Conservation (phyloP, 208 protist genomes). For the Crithidia bombi region DNA sequence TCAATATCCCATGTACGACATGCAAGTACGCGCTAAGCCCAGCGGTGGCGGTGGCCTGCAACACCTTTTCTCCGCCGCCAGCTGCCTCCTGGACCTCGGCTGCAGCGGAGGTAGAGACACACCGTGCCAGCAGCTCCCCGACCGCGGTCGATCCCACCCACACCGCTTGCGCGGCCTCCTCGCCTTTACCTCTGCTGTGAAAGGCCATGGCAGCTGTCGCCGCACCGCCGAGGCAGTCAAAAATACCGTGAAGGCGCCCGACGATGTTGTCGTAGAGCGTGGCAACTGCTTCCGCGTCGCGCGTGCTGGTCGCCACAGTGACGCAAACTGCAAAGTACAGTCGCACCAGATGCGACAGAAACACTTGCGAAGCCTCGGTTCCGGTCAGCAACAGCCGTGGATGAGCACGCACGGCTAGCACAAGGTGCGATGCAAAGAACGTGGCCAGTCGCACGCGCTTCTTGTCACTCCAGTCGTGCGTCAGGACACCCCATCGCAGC, state of each 20-base stretch:
- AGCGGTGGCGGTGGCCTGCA: slow-evolving; percentile 23
- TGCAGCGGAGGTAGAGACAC: slow-evolving; percentile 28
- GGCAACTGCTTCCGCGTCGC: slow-evolving; percentile 28
- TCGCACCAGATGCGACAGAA: slow-evolving; percentile 41
- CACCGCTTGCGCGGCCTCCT: background rate
- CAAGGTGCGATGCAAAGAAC: slow-evolving; percentile 77
- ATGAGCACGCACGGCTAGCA: slow-evolving; percentile 57
- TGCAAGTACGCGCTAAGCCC: slow-evolving; percentile 37
- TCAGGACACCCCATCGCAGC: slow-evolving; percentile 58
- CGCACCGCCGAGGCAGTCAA: slow-evolving; percentile 48
- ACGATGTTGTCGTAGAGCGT: slow-evolving; percentile 52
- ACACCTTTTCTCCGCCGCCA: slow-evolving; percentile 17
- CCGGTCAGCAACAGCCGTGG: slow-evolving; percentile 33
- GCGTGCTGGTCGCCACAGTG: slow-evolving; percentile 52
- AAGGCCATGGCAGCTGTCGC: slow-evolving; percentile 5
- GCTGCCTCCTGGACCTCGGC: slow-evolving; percentile 34
- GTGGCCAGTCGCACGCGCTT: slow-evolving; percentile 55
- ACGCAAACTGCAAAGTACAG: slow-evolving; percentile 53
- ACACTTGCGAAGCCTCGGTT: slow-evolving; percentile 4
- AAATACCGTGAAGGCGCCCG: slow-evolving; percentile 49
- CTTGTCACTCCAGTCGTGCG: slow-evolving; percentile 77
- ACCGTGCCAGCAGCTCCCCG: slow-evolving; percentile 30
- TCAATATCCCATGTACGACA: slow-evolving; percentile 21
- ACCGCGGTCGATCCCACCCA: background rate
- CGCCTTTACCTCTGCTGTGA: background rate